Evolutionary conservation across 2,329 filamentous ascomycete genomes (phyloP).

Genomic region (Diplodia scrobiculata): DNA sequence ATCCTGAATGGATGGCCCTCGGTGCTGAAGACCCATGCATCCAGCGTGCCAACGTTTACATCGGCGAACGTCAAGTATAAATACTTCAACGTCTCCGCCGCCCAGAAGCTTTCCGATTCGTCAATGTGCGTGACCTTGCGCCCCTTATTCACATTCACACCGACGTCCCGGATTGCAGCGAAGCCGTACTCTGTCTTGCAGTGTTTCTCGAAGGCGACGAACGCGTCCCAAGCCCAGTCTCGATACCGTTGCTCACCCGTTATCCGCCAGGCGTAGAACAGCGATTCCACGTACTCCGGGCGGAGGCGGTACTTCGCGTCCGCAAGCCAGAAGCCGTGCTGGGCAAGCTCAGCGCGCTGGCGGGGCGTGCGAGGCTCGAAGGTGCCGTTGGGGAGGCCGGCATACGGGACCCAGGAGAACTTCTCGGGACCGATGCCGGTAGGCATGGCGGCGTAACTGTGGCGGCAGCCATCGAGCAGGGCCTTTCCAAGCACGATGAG

Average conservation of each 20-base stretch:
- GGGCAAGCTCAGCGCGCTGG: constrained; percentile 37
- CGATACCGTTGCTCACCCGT: constrained; percentile 46
- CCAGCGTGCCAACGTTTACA: constrained; percentile 42
- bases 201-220: constrained; percentile 41
- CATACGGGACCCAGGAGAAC: constrained; percentile 46
- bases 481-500: constrained; percentile 45
- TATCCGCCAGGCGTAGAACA: constrained; percentile 49
- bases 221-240: constrained; percentile 50
- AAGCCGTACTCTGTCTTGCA: constrained; percentile 47
- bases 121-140: constrained; percentile 40
- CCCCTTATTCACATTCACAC: constrained; percentile 31
- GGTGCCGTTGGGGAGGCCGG: constrained; percentile 39
- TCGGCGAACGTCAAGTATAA: constrained; percentile 46
- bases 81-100: constrained; percentile 48
- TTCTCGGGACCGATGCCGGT: constrained; percentile 45
- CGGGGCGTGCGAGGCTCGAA: constrained; percentile 38
- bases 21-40: constrained; percentile 51
- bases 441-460: constrained; percentile 44
- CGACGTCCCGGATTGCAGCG: constrained; percentile 44
- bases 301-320: constrained; percentile 42
- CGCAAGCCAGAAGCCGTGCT: constrained; percentile 41
- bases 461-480: constrained; percentile 46
- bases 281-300: constrained; percentile 46
- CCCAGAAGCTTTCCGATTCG: constrained; percentile 46
- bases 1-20: constrained; percentile 48